These are phyloP conservation scores for Glycine latifolia DNA, from an alignment of 306 rosid species.

Conservation along the genomic window DNA sequence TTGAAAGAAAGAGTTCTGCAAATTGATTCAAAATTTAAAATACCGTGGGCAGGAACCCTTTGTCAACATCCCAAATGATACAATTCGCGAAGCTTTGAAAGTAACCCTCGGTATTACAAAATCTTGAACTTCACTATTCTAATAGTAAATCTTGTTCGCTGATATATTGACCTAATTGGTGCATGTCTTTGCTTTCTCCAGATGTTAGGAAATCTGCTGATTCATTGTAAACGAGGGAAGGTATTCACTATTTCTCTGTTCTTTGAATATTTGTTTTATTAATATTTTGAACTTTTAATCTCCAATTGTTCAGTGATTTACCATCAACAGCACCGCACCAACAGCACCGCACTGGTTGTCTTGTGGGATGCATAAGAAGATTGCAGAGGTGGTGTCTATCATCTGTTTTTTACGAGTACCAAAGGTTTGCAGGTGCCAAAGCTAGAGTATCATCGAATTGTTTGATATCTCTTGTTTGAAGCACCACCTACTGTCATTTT, in stretches of 20 bases:
- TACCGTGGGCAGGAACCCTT: conserved; percentile 68
- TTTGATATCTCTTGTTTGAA: conserved; percentile 66
- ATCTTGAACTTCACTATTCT: conserved; percentile 33
- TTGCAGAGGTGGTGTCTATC: conserved; percentile 83
- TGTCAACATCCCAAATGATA: conserved; percentile 70
- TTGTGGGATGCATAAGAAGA: conserved; percentile 78
- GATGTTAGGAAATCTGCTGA: conserved; percentile 63
- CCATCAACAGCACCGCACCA: conserved; percentile 71
- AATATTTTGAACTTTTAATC: conserved; percentile 5
- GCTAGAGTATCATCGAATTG: conserved; percentile 73
- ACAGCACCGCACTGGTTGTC: conserved; percentile 85
- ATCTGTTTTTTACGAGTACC: conserved; percentile 73
- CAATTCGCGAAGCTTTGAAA: conserved; percentile 70
- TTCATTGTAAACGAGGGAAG: conserved; percentile 83
- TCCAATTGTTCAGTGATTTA: neutral
- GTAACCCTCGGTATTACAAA: conserved; percentile 61
- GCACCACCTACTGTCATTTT: conserved; percentile 55
- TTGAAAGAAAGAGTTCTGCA: conserved; percentile 16
- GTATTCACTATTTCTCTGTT: conserved; percentile 32
- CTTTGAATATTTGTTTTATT: neutral
- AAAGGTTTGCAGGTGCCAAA: conserved; percentile 84
- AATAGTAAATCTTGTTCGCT: conserved; percentile 26
- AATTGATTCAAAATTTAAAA: conserved; percentile 32
- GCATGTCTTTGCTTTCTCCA: conserved; percentile 42
- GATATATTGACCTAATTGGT: conserved; percentile 5